Percentiles rank a stretch among this genome's conserved stretches.
phyloP scores from a whole-genome alignment of 257 asterid species.

The Petunia axillaris region DNA sequence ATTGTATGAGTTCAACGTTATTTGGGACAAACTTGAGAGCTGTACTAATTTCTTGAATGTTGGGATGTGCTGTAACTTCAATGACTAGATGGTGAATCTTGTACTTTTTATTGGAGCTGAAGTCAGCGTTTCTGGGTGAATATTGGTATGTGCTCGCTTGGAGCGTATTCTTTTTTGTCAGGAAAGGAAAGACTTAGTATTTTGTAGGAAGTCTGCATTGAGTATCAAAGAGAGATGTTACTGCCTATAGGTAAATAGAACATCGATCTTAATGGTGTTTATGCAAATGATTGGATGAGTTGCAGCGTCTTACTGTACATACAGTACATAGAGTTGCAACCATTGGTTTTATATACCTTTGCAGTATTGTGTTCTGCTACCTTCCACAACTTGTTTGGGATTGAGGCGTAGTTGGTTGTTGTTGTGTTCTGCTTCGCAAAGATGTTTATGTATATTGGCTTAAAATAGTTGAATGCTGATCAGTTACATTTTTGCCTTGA shows the following conservation, averaged over 20 bases:
- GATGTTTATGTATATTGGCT: not conserved
- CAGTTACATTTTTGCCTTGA: not conserved
- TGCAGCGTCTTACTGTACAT: not conserved
- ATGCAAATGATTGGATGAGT: not conserved
- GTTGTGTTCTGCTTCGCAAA: not conserved
- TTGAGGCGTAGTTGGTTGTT: not conserved
- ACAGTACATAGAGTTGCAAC: slow-evolving; percentile 3
- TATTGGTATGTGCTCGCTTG: slow-evolving; percentile 11
- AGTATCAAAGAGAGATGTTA: not conserved
- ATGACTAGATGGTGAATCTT: not conserved
- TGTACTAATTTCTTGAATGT: not conserved
- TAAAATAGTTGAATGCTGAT: not conserved
- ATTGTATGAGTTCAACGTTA: not conserved
- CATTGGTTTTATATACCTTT: not conserved
- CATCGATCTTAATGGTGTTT: not conserved
- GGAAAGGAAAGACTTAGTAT: not conserved
- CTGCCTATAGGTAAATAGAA: not conserved
- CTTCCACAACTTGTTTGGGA: not conserved
- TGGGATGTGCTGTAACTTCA: slow-evolving; percentile 9
- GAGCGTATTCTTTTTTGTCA: not conserved
- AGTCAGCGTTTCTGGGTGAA: not conserved
- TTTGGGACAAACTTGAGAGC: not conserved
- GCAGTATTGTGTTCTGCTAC: not conserved
- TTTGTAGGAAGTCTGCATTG: not conserved
- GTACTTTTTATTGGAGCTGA: not conserved